phyloP scores from a whole-genome alignment of 768 basidiomycete genomes.

The Porphyrellus cyaneotinctus region DNA sequence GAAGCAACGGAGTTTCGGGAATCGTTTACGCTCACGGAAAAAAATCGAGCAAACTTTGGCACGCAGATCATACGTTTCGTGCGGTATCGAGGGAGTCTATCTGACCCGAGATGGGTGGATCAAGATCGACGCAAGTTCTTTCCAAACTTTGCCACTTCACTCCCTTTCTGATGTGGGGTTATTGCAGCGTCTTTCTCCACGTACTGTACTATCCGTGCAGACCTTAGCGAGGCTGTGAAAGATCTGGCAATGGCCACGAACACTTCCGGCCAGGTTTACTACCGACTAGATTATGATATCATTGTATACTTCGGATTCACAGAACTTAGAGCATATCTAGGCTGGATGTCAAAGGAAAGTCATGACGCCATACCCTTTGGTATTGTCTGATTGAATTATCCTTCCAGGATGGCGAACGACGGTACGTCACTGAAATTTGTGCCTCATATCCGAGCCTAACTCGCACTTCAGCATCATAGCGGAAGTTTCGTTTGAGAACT shows the following conservation, averaged over 20 bases:
- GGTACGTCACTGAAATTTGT: background rate
- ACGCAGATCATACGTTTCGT: background rate
- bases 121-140: background rate
- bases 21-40: background rate
- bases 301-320: conserved; percentile 6
- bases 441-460: background rate
- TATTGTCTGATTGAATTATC: background rate
- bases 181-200: conserved; percentile 5
- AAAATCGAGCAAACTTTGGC: background rate
- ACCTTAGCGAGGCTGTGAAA: background rate
- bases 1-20: background rate
- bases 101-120: background rate
- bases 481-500: too few relatives aligned
- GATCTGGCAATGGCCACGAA: background rate
- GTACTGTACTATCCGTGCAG: conserved; percentile 2
- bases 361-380: background rate
- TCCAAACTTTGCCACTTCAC: background rate
- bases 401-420: conserved; percentile 1
- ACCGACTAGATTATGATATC: conserved; percentile 11
- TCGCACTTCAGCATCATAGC: too few relatives aligned
- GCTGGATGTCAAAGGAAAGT: conserved; percentile 12
- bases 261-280: background rate
- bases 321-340: conserved; percentile 5
- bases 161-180: background rate
- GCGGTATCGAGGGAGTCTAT: background rate